Evolutionary conservation across 331 rosid species (phyloP), one percentile per base, ranked within the genome.

Genomic region (Arachis monticola): DNA sequence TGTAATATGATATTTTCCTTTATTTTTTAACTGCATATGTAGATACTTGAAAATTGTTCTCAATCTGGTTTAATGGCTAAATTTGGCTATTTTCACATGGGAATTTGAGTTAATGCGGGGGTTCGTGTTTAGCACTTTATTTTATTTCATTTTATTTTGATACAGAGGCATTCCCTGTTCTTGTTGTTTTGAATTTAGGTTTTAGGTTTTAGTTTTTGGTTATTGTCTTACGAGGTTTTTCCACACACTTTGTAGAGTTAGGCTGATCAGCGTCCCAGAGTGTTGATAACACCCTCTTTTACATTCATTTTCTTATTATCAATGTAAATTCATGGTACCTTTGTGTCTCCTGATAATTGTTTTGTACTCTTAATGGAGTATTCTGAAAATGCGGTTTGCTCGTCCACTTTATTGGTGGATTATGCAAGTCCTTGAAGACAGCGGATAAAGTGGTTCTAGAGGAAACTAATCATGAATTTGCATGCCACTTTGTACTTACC

Each of bases 351-450:
- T 55, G 72, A 56, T n/a, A 31, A 55, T 63, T 56, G 71, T 44
- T 42, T 30, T 6, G 38, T 63, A 55, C 27, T 22, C 27, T 22
- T 30, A 35, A 40, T 38, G 47, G 41, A 32, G 38, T 32, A 32
- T 32, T 32, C 38, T 32, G 66, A 32, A 17, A 64, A 3, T 64
- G 38, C 7, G 59, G 77, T 55, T 7, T 50, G 46, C 38, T 58
- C 32, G 66, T 40, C 14, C 35, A 22, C 52, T 10, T 30, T 76
- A 6, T 10, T 8, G 7, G 41, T 63, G 44, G 73, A 11, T 46
- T 47, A 73, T 71, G 68, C 64, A 17, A 64, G 64, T 68, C 42
- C 72, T 62, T 52, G 27, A 42, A 71, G 1, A 12, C 30, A 32
- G 56, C 53, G 9, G n/a, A 31, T 5, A 31, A 30, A 22, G 30